Evolutionary conservation across 2,329 filamentous ascomycete species (phyloP).

Genomic region (Venturia nashicola): DNA sequence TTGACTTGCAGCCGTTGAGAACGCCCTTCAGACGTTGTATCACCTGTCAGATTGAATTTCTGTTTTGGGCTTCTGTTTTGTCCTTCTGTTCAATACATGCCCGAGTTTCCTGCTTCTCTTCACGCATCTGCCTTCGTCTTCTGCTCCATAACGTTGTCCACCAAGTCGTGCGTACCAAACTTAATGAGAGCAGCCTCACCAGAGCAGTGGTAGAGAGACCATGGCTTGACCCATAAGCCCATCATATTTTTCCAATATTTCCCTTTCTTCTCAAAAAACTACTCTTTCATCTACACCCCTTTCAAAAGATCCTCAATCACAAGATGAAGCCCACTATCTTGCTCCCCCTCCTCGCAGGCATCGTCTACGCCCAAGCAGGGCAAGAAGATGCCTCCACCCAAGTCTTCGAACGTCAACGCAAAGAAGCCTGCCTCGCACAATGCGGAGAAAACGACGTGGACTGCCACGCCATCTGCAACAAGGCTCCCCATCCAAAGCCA

Average conservation of each 20-base stretch:
- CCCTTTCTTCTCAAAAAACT: background rate
- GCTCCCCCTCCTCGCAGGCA: background rate
- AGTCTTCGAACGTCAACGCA: background rate
- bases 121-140: background rate
- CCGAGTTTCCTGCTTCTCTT: background rate
- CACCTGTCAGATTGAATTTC: background rate
- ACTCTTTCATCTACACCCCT: background rate
- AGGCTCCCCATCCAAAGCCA: constrained; percentile 40
- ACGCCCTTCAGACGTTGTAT: background rate
- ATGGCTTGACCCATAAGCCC: background rate
- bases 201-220: background rate
- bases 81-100: too few species aligned
- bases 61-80: too few species aligned
- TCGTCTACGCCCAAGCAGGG: background rate
- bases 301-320: background rate
- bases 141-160: background rate
- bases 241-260: background rate
- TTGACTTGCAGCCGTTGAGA: background rate
- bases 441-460: constrained; percentile 37
- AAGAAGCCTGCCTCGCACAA: constrained; percentile 18
- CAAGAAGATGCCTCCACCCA: background rate
- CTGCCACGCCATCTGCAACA: constrained; percentile 39
- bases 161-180: background rate
- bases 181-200: background rate
- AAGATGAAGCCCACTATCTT: background rate